A percentile compares a stretch with the other conserved stretches of the same genome.
Conservation (phyloP, 306 rosid species). For the Dalbergia cultrata region DNA sequence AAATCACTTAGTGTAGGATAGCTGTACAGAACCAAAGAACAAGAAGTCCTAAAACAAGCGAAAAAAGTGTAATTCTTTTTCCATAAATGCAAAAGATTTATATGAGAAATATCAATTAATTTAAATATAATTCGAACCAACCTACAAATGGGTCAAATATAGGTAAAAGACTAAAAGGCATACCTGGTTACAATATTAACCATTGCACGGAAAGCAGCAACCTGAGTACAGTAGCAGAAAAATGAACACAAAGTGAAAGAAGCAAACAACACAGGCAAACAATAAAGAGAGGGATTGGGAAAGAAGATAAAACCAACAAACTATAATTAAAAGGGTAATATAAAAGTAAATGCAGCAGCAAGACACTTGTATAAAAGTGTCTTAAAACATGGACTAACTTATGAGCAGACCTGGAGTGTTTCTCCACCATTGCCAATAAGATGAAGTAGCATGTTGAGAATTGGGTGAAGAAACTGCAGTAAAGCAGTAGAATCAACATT, state of each 20-base stretch:
- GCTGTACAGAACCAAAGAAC: constrained; percentile 9
- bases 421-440: constrained; percentile 99
- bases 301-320: constrained; percentile 24
- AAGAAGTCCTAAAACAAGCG: background rate
- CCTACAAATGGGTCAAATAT: constrained; percentile 37
- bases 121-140: constrained; percentile 38
- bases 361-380: background rate
- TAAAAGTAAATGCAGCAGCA: constrained; percentile 27
- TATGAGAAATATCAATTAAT: background rate
- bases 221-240: constrained; percentile 64
- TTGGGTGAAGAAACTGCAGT: constrained; percentile 99
- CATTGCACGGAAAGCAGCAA: constrained; percentile 99
- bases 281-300: background rate
- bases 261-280: constrained; percentile 29
- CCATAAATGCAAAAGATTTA: background rate
- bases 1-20: background rate
- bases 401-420: constrained; percentile 87
- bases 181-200: constrained; percentile 97
- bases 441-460: constrained; percentile 98
- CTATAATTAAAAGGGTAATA: constrained; percentile 11
- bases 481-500: constrained; percentile 98
- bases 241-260: constrained; percentile 47
- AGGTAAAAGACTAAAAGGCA: constrained; percentile 47
- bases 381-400: constrained; percentile 23
- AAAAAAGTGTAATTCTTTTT: background rate